Evolutionary conservation across 345 rosid species (phyloP), one percentile per base, ranked within the genome.

Genomic region (Cardamine occulta): DNA sequence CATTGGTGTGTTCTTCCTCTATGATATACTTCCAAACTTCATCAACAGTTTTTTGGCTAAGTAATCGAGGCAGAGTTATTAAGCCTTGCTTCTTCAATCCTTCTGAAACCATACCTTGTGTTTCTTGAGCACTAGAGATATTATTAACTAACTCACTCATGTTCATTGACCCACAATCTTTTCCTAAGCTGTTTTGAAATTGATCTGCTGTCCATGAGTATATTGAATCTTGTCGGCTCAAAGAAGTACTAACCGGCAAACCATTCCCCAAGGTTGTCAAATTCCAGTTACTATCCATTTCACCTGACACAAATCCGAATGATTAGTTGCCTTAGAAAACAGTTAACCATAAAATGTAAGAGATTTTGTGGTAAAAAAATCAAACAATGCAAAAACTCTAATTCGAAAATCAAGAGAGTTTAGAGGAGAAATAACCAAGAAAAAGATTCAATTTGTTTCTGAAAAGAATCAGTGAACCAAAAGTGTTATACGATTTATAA

Each of bases 141-240:
- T 63, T 85, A 79, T 80, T 86, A 18, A 88, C 77, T 79, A 90
- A 55, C 62, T 85, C 98, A 68, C 89, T 94, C 92, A 89, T 83
- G 79, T 93, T 91, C 94, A 91, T 88, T 52, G 94, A 88, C 59
- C 93, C 96, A 80, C 83, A 91, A 55, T 91, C 90, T 77, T 82
- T 87, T 1, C 89, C 93, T 73, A 91, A 65, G 5, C 83, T 80
- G 83, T 72, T 84, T 66, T 86, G 91, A 61, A 87, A 82, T 80
- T 88, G 96, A 18, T 88, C 96, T 28, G 91, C 85, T 19, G 94
- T 93, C 75, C 86, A 70, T 4, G 93, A 74, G 77, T 85, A 91
- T 82, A 93, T 67, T 12, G 97, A 86, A 2, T 86, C 8, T 78
- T 89, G 88, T 57, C 86, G 75, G 29, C 82, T 51, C 78, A 88